Base-by-base conservation (phyloP, 2,329 filamentous ascomycete species). In the Rachicladosporium sp. region DNA sequence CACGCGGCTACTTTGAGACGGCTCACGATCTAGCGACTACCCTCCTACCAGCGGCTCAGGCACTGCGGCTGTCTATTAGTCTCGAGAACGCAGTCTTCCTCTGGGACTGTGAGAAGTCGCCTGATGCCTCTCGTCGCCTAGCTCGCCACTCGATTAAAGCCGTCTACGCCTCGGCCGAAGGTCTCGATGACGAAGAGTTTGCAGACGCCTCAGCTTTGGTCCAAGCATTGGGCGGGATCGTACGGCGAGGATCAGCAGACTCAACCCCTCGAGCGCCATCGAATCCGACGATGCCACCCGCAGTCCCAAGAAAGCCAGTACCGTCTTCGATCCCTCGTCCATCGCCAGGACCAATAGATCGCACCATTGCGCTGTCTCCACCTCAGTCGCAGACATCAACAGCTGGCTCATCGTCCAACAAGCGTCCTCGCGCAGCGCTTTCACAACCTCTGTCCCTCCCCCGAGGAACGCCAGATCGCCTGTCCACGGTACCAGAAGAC, bases 101-200 rank as follows among this genome's bases (percentile, higher is more conserved):
- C 1, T 95, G 89, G 67, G 91, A 96, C 56, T 96, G 89, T 54
- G 71, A 85, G 2, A 85, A 91, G 56, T 87, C 96, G 51, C 69
- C 74, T 35, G 79, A 88, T 13, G 76, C 70, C 29, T 87, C 85
- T 37, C 74, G 88, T 27, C 73, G 74, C 39, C 62, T 95, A 10
- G 89, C 91, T 8, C 81, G 84, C 52, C 73, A 79, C 30, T 85
- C 88, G 3, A 91, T 96, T 44, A 74, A 82, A 32, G 86, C 94
- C 51, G 89, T 95, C 1, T 95, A 95, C 56, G 82, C 87, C 42
- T 86, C 87, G 1, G 78, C 82, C 38, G 88, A 95, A 60, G 85
- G 84, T 12, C 89, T 96, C 77, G 85, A 93, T 43, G 88, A 96
- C 54, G 86, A 93, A 49, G 93, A 91, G 68, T 98, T 95, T 57